phyloP scores from a whole-genome alignment of 116 monocot genomes.

The Posidonia oceanica region DNA sequence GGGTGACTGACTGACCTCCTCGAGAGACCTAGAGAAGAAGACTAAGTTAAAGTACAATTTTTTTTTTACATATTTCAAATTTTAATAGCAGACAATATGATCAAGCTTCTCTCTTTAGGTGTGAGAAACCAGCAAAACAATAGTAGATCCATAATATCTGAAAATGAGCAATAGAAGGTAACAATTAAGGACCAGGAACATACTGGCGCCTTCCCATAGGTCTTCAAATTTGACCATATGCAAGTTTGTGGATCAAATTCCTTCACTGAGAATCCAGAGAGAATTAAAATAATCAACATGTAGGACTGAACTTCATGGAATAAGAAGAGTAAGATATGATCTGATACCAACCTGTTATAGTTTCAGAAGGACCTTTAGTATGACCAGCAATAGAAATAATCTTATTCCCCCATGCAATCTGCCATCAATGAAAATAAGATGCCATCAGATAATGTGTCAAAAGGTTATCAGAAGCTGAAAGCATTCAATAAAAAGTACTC shows the following conservation, averaged over 20 bases:
- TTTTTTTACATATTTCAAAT: too few relatives aligned
- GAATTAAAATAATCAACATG: constrained; percentile 2
- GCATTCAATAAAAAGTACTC: too few relatives aligned
- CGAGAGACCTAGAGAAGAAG: constrained; percentile 66
- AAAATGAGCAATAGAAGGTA: not conserved
- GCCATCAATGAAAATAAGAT: constrained; percentile 5
- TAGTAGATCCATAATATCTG: not conserved
- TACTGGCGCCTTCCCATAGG: constrained; percentile 96
- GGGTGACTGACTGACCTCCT: constrained; percentile 92
- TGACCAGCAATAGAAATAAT: constrained; percentile 91
- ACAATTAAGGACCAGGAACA: not conserved
- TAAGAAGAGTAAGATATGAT: not conserved
- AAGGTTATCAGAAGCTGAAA: not conserved
- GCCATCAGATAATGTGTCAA: not conserved
- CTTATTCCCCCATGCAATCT: constrained; percentile 83
- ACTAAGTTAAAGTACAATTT: not conserved
- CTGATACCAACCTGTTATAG: constrained; percentile 48
- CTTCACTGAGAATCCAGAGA: constrained; percentile 48
- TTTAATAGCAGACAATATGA: too few relatives aligned
- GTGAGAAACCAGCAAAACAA: too few relatives aligned
- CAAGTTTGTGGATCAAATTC: constrained; percentile 84
- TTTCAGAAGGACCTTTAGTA: constrained; percentile 89
- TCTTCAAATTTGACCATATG: constrained; percentile 76
- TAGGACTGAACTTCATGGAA: not conserved
- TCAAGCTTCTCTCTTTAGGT: too few relatives aligned